Conservation (phyloP, 2,329 filamentous ascomycete genomes). For the Cytospora piceae region DNA sequence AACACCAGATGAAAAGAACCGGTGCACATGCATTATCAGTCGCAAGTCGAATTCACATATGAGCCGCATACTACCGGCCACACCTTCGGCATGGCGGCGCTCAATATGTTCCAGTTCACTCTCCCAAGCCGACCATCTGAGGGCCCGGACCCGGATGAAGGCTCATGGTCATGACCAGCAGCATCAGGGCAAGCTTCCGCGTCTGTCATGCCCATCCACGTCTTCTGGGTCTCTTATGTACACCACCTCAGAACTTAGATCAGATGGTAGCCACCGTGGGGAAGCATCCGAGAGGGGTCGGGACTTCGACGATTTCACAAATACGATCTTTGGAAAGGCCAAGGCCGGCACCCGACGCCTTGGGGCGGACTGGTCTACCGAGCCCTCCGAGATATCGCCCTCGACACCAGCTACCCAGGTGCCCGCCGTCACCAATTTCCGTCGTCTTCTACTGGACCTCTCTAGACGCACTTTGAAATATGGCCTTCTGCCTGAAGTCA, state of each 20-base stretch:
- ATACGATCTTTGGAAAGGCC: not conserved
- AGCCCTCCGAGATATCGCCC: not conserved
- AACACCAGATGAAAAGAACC: not conserved
- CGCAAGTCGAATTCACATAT: not conserved
- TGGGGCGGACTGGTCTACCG: not conserved
- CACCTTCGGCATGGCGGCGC: not conserved
- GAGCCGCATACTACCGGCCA: not conserved
- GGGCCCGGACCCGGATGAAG: not conserved
- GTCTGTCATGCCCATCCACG: not conserved
- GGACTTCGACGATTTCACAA: not conserved
- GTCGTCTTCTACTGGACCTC: not conserved
- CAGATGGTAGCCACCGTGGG: not conserved
- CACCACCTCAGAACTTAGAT: not conserved
- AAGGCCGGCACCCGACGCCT: too few species aligned
- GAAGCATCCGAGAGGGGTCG: not conserved
- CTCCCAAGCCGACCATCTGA: not conserved
- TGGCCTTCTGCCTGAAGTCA: conserved; percentile 16
- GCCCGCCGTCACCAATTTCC: not conserved
- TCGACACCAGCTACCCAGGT: not conserved
- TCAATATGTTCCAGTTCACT: not conserved
- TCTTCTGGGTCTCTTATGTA: not conserved
- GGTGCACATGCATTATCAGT: not conserved
- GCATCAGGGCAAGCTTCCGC: not conserved
- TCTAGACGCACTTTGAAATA: not conserved
- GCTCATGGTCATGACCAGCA: not conserved